A percentile compares a stretch with the other conserved stretches of the same genome.
Evolutionary conservation across 2,329 filamentous ascomycete genomes (phyloP).

Genomic region (Apiospora saccharicola): DNA sequence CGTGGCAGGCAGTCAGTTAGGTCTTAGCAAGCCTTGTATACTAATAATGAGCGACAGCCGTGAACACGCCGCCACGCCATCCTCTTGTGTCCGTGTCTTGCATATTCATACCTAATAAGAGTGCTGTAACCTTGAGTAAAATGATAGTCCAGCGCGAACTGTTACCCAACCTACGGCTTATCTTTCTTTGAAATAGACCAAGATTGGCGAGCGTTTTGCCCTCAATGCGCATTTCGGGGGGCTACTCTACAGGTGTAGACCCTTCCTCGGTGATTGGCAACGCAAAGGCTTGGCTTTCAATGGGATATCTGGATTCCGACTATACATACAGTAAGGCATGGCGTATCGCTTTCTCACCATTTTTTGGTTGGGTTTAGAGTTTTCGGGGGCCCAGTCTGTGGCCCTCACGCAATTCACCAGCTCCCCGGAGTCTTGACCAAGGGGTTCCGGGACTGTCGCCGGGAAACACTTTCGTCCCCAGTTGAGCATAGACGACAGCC

Average conservation of each 20-base stretch:
- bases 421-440: slow-evolving; percentile 11
- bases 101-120: slow-evolving; percentile 14
- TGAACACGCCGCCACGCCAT: background rate
- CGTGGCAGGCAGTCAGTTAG: background rate
- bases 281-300: background rate
- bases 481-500: slow-evolving; percentile 15
- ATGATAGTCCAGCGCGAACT: slow-evolving; percentile 18
- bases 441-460: slow-evolving; percentile 20
- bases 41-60: background rate
- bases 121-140: slow-evolving; percentile 14
- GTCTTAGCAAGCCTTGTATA: slow-evolving; percentile 16
- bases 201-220: background rate
- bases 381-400: slow-evolving; percentile 12
- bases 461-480: slow-evolving; percentile 14
- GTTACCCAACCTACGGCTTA: background rate
- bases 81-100: slow-evolving; percentile 13
- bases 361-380: slow-evolving; percentile 13
- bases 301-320: slow-evolving; percentile 1
- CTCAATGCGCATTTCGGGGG: background rate
- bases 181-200: background rate
- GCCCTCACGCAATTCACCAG: slow-evolving; percentile 14
- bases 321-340: background rate
- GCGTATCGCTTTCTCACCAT: slow-evolving; percentile 16
- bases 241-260: background rate
- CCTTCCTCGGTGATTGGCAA: background rate